Base-by-base conservation (phyloP, 139 green algal genomes). In the Yamagishiella unicocca region DNA sequence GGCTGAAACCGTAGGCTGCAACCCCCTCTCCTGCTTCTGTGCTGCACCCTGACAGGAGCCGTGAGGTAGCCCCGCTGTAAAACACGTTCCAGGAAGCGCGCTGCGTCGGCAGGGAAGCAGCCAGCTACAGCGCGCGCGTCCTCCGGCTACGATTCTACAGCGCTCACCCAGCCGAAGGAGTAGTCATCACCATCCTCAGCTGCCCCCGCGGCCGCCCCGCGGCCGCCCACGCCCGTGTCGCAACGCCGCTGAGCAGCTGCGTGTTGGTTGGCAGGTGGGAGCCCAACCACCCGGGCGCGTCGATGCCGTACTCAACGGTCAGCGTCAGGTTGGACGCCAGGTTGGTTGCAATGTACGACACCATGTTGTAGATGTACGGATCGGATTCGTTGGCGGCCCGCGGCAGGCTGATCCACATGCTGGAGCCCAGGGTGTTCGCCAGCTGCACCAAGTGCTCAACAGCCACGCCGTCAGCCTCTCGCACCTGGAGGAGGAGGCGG, bases 301-400 rank as follows among this genome's bases (percentile, higher is more conserved):
- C 80, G 0, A 21, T 86, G 62, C 80, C 80, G 64, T 86, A 86
- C 64, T 86, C 80, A n/a, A 86, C 43, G 42, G 64, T 77, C 31
- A 86, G 10, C 43, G 29, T n/a, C 42, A 67, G 33, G 43, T n/a
- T 24, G n/a, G 43, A 27, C 31, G 22, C 24, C 25, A 86, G n/a
- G 19, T 68, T 38, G n/a, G 43, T 33, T 8, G 80, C 80, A 31
- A 86, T 50, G 80, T 78, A 78, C 43, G 62, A 77, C 80, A 86
- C 64, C n/a, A 78, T 40, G 64, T 31, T 31, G 62, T 38, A 29
- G 1, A 38, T 74, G 80, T 86, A 86, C 62, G 80, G n/a, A 61
- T 86, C 80, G 8, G 80, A 67, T 12, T 40, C 43, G 80, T 86
- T 66, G 21, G 80, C 80, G 43, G 80, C 62, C 0, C 80, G 80